These are phyloP conservation scores for Paramecium biaurelia DNA, from an alignment of 73 alveolate genomes.

Conservation along the genomic window DNA sequence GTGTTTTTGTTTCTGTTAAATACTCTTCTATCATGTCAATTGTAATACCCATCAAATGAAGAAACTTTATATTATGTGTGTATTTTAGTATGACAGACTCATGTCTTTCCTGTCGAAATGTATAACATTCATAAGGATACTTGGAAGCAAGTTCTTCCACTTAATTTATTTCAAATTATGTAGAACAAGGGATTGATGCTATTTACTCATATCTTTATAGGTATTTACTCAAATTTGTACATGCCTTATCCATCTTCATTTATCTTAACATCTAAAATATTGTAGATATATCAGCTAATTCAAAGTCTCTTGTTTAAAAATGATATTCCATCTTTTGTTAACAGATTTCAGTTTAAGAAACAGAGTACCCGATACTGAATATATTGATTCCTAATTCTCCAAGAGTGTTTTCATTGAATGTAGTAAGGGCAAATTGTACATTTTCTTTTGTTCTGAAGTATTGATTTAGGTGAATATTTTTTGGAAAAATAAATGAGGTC, in stretches of 20 bases:
- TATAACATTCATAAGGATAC: constrained; percentile 45
- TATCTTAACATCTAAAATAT: not conserved
- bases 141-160: not conserved
- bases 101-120: not conserved
- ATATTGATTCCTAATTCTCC: constrained; percentile 36
- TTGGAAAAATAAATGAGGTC: not conserved
- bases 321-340: not conserved
- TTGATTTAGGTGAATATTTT: not conserved
- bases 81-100: not conserved
- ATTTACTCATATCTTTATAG: not conserved
- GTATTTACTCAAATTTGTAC: not conserved
- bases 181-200: not conserved
- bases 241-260: not conserved
- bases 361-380: not conserved
- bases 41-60: constrained; percentile 21
- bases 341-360: not conserved
- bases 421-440: not conserved
- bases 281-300: not conserved
- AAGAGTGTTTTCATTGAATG: not conserved
- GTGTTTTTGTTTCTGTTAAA: not conserved
- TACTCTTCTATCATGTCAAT: not conserved
- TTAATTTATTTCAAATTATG: not conserved
- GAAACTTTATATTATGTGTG: not conserved
- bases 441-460: not conserved
- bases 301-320: constrained; percentile 10